Base-by-base conservation (phyloP, 2,329 filamentous ascomycete genomes). In the Huntiella omanensis region DNA sequence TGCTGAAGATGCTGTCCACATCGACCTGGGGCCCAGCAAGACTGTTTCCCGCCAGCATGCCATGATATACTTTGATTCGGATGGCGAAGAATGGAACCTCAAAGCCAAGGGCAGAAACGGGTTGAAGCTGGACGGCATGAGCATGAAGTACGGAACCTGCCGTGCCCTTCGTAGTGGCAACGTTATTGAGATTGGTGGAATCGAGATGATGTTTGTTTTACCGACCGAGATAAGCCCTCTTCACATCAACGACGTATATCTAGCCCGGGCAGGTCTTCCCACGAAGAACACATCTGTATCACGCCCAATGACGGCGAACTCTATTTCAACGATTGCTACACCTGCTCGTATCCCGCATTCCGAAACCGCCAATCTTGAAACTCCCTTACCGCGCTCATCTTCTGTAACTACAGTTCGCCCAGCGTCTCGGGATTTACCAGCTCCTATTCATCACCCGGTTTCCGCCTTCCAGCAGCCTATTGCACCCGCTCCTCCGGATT, bases 161-260 rank as follows among this genome's bases (percentile, higher is more conserved):
- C 71, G 75, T 33, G 65, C 74, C 28, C 70, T 98, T 19, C 75
- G 76, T 37, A 94, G 87, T 55, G 91, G 91, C 49, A 80, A 88
- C 58, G 84, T 96, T 38, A 79, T 98, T 49, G 86, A 94, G 57
- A 83, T 96, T 57, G 82, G 81, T 55, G 83, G 83, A 45, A 83
- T 91, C 1, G 88, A 98, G 65, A 98, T 98, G 91, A 88, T 96
- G 69, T 98, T 98, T 61, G 84, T 95, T 41, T 74, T 93, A n/a
- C 88, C 91, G 0, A 76, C 75, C 17, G 79, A 83, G 53, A 68
- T 75, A 40, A 68, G 66, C 47, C 73, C 75, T 17, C 69, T 86
- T 19, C 68, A 73, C 40, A 77, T 92, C 50, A 74, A 82, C 56
- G 70, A 70, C 16, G 73, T 65, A 55, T 86, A 81, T 57, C 70